Evolutionary conservation across 805 yeast genomes (phyloP), one percentile per base, ranked within the genome.

Genomic region (Metschnikowia orientalis): DNA sequence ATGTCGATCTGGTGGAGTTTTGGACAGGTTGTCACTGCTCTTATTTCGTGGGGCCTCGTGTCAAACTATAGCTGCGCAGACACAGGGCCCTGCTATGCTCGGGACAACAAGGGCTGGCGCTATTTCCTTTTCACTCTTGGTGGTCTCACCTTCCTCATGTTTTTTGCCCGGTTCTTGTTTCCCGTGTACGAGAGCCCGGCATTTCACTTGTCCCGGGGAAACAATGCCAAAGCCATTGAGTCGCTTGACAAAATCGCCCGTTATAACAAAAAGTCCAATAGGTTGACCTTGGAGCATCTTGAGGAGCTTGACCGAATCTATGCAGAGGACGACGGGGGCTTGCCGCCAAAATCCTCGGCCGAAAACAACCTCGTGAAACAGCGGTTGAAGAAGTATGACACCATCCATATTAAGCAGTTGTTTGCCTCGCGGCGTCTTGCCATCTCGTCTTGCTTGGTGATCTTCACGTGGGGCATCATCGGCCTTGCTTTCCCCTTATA

Each of bases 101-200:
- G 46, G 9, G 50, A 59, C 21, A 77, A 77, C 52, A 65, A 69
- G 57, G 83, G 83, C 32, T 77, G 83, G 82, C 55, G 83, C 47
- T 77, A 77, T 52, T 60, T 66, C 30, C 59, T 65, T 41, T 66
- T 67, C 41, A 75, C 75, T 5, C 47, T 73, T 34, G 55, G 70
- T 9, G 71, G 79, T 14, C 40, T 77, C 21, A 78, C 77, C 3
- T 45, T 60, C 34, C 41, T 50, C 11, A 52, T 61, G 56, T 59
- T 59, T 18, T 30, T 51, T 9, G 43, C 56, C 15, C 41, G 69
- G 23, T 61, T 73, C 31, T 35, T 48, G 3, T 61, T 63, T 38
- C 45, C 57, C 9, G 63, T 77, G 32, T 67, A 63, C 34, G 82
- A 77, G 48, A 70, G 79, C 23, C 81, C 83, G 20, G 70, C 69